Evolutionary conservation across 1,284 basidiomycete species (phyloP).

Genomic region (Phaffia rhodozyma): DNA sequence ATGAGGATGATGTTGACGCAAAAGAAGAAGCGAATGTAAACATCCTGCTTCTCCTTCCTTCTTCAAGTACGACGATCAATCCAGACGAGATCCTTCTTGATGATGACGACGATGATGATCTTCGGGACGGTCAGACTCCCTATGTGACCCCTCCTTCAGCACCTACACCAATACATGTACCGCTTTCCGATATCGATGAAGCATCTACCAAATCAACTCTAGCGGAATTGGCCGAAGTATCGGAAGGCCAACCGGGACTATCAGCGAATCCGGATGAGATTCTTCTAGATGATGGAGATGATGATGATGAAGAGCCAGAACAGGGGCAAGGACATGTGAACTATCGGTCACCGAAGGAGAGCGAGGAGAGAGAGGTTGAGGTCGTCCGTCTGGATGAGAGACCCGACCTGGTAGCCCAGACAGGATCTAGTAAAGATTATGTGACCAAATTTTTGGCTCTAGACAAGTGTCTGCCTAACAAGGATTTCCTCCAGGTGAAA

Average conservation of each 20-base stretch:
- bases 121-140: too few relatives aligned
- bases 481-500: conserved; percentile 72
- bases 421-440: conserved; percentile 23
- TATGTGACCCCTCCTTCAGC: too few relatives aligned
- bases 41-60: conserved; percentile 19
- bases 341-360: not conserved
- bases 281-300: conserved; percentile 37
- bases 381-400: conserved; percentile 2
- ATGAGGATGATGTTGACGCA: conserved; percentile 38
- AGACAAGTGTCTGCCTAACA: conserved; percentile 75
- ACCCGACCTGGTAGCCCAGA: conserved; percentile 23
- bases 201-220: too few relatives aligned
- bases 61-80: conserved; percentile 34
- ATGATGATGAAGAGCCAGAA: conserved; percentile 38
- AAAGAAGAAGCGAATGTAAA: conserved; percentile 13
- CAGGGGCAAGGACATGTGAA: not conserved
- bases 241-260: too few relatives aligned
- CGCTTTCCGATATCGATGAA: too few relatives aligned
- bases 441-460: conserved; percentile 76
- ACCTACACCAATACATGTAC: too few relatives aligned
- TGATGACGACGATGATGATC: conserved; percentile 42
- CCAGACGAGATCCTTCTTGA: conserved; percentile 59
- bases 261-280: conserved; percentile 58
- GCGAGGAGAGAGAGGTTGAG: conserved; percentile 4
- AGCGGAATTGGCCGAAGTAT: too few relatives aligned